A percentile compares a stretch with the other conserved stretches of the same genome.
Conservation (phyloP, 371 early-diverging fungal species). For the Saksenaea oblongispora region DNA sequence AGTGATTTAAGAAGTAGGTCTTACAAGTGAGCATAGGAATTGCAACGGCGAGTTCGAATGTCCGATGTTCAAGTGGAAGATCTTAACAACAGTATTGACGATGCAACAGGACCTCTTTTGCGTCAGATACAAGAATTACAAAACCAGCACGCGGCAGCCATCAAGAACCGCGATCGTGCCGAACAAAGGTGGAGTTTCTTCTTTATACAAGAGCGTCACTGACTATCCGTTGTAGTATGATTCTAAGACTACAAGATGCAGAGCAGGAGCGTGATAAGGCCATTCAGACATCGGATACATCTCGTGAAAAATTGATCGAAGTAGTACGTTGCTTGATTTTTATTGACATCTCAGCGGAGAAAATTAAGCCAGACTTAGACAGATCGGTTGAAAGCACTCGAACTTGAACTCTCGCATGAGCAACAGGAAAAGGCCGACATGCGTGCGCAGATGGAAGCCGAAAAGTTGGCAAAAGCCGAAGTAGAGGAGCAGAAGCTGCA, state of each 20-base stretch:
- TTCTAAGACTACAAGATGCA: constrained; percentile 47
- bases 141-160: constrained; percentile 59
- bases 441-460: constrained; percentile 22
- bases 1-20: neutral
- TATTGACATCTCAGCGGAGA: neutral
- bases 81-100: constrained; percentile 53
- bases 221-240: constrained; percentile 29
- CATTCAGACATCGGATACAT: constrained; percentile 29
- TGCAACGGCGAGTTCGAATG: constrained; percentile 62
- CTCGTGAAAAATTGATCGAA: constrained; percentile 19
- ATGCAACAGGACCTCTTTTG: constrained; percentile 61
- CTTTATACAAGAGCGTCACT: neutral
- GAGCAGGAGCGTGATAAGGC: constrained; percentile 41
- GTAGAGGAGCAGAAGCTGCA: constrained; percentile 29
- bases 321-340: constrained; percentile 19
- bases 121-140: constrained; percentile 74
- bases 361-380: constrained; percentile 6
- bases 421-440: constrained; percentile 26
- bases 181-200: constrained; percentile 49
- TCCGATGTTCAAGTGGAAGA: constrained; percentile 66
- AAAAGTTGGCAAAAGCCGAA: constrained; percentile 20
- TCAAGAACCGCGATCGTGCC: constrained; percentile 65
- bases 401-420: constrained; percentile 27
- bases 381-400: constrained; percentile 19
- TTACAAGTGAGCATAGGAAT: constrained; percentile 21